Conservation (phyloP, 1,139 yeast genomes). For the Suhomyces atakaporum region DNA sequence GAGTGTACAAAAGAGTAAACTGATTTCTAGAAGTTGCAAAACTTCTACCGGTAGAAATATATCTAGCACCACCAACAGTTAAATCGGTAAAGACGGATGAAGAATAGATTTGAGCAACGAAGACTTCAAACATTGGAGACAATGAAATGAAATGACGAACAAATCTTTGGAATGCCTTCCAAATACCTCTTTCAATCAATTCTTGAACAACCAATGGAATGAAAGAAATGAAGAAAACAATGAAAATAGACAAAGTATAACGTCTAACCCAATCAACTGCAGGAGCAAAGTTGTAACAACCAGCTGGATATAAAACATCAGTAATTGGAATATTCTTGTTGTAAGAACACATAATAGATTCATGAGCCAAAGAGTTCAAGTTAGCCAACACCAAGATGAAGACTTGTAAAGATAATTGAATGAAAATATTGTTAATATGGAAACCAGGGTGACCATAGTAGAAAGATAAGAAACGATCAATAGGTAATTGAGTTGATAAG, state of each 20-base stretch:
- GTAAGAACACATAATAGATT: constrained; percentile 82
- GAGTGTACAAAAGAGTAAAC: constrained; percentile 89
- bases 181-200: constrained; percentile 94
- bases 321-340: constrained; percentile 83
- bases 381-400: constrained; percentile 91
- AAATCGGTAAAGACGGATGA: constrained; percentile 87
- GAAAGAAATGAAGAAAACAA: constrained; percentile 96
- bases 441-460: constrained; percentile 99
- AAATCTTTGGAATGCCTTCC: constrained; percentile 94
- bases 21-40: constrained; percentile 99
- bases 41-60: constrained; percentile 99
- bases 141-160: constrained; percentile 84
- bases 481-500: constrained; percentile 94
- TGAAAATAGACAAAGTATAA: constrained; percentile 95
- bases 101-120: constrained; percentile 96
- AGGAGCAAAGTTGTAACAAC: constrained; percentile 91
- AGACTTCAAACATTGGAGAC: constrained; percentile 97
- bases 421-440: constrained; percentile 95
- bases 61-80: constrained; percentile 99
- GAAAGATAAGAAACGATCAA: constrained; percentile 96
- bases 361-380: constrained; percentile 89
- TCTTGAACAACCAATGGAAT: constrained; percentile 96
- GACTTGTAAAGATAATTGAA: constrained; percentile 89
- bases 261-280: constrained; percentile 97
- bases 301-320: constrained; percentile 81